phyloP scores from a whole-genome alignment of 345 rosid genomes.

The Lepidium africanum region DNA sequence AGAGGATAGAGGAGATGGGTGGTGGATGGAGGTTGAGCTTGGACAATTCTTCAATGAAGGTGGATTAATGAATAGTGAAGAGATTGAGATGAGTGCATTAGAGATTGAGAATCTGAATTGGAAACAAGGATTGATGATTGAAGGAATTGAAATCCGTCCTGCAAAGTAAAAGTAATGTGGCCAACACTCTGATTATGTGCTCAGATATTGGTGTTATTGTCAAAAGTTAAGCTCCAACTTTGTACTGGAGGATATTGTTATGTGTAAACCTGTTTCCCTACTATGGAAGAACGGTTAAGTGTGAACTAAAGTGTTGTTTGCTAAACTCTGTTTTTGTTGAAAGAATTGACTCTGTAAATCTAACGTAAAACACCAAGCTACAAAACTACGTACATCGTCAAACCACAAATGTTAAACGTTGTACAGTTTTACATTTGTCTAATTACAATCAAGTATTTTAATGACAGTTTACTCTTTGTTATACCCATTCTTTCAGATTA shows the following conservation, averaged over 20 bases:
- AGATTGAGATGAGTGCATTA: not conserved
- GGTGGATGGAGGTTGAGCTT: not conserved
- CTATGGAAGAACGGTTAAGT: too few species aligned
- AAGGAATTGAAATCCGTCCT: not conserved
- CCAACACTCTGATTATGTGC: too few species aligned
- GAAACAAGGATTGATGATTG: not conserved
- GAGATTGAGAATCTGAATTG: not conserved
- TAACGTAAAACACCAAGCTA: too few species aligned
- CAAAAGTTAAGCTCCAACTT: too few species aligned
- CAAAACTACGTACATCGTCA: not conserved
- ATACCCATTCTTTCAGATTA: too few species aligned
- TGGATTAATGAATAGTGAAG: constrained; percentile 18
- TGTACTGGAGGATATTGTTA: too few species aligned
- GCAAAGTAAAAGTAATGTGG: not conserved
- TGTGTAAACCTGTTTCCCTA: too few species aligned
- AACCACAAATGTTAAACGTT: not conserved
- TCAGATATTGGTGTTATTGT: too few species aligned
- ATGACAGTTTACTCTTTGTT: too few species aligned
- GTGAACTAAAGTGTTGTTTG: too few species aligned
- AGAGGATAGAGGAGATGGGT: not conserved
- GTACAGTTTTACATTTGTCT: constrained; percentile 8
- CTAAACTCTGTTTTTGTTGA: too few species aligned
- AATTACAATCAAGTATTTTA: not conserved
- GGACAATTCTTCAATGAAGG: not conserved
- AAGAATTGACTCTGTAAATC: too few species aligned